Conservation (phyloP, 495 filamentous ascomycete genomes). For the Astrothelium subdiscretum region DNA sequence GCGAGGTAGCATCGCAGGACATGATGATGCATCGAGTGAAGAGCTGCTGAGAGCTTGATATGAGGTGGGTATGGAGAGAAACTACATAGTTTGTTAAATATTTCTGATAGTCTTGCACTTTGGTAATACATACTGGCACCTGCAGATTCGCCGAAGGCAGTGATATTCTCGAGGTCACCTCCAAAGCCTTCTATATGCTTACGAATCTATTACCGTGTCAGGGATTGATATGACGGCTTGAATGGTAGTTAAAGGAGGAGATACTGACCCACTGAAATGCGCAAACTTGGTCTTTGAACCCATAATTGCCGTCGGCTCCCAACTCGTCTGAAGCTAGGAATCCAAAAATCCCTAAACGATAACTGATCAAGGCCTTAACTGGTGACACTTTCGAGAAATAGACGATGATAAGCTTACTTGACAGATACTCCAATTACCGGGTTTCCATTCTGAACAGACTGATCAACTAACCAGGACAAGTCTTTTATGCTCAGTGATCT, state of each 20-base stretch:
- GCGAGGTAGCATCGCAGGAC: not conserved
- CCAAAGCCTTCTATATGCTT: slow-evolving; percentile 13
- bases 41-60: not conserved
- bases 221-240: not conserved
- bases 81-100: not conserved
- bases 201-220: not conserved
- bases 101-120: not conserved
- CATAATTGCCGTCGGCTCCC: slow-evolving; percentile 9
- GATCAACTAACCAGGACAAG: slow-evolving; percentile 2
- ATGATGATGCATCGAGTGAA: not conserved
- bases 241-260: not conserved
- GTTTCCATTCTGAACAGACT: slow-evolving; percentile 4
- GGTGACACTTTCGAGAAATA: not conserved
- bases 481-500: not conserved
- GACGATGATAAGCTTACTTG: not conserved
- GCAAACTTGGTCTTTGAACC: slow-evolving; percentile 10
- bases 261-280: slow-evolving; percentile 10
- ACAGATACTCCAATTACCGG: slow-evolving; percentile 9
- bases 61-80: not conserved
- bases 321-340: slow-evolving; percentile 12
- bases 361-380: slow-evolving; percentile 4
- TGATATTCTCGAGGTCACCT: slow-evolving; percentile 12
- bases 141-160: slow-evolving; percentile 7
- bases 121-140: not conserved
- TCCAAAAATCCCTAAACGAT: slow-evolving; percentile 11